Evolutionary conservation across 352 stramenopile species (phyloP).

Genomic region (Globisporangium parvum): DNA sequence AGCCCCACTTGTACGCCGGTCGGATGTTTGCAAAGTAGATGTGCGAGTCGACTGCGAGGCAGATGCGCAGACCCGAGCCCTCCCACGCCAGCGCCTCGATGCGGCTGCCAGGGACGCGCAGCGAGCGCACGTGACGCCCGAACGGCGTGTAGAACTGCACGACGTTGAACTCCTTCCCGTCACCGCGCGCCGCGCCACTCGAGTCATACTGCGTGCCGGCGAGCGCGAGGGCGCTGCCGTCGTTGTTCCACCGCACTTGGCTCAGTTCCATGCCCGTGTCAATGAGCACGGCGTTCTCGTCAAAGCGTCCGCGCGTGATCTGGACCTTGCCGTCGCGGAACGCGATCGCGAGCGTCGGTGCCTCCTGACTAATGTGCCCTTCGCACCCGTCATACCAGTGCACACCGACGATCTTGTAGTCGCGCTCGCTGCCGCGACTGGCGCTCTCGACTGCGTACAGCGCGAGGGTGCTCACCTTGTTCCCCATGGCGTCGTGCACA

Average conservation of each 20-base stretch:
- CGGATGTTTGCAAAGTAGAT: slow-evolving; percentile 96
- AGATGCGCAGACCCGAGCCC: slow-evolving; percentile 86
- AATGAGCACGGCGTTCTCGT: slow-evolving; percentile 86
- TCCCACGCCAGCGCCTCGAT: slow-evolving; percentile 91
- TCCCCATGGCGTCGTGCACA: slow-evolving; percentile 84
- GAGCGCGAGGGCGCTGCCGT: slow-evolving; percentile 87
- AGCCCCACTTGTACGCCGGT: slow-evolving; percentile 89
- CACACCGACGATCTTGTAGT: slow-evolving; percentile 78
- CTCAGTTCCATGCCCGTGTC: slow-evolving; percentile 86
- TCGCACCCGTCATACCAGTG: slow-evolving; percentile 87
- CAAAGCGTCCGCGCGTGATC: slow-evolving; percentile 81
- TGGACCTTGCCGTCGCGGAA: slow-evolving; percentile 91
- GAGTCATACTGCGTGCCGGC: slow-evolving; percentile 58
- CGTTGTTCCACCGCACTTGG: slow-evolving; percentile 88
- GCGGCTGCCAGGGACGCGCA: slow-evolving; percentile 82
- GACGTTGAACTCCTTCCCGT: slow-evolving; percentile 67
- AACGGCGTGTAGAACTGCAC: slow-evolving; percentile 93
- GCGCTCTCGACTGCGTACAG: slow-evolving; percentile 67
- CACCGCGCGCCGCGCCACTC: slow-evolving; percentile 5
- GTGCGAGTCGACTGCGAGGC: slow-evolving; percentile 90
- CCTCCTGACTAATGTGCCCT: slow-evolving; percentile 84
- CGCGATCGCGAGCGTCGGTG: slow-evolving; percentile 87
- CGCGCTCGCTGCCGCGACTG: slow-evolving; percentile 23
- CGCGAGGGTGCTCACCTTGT: slow-evolving; percentile 75
- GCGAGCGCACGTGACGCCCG: slow-evolving; percentile 75